Percentiles rank a stretch among this genome's conserved stretches.
phyloP scores from a whole-genome alignment of 2,329 filamentous ascomycete species.

The Beauveria rudraprayagi region DNA sequence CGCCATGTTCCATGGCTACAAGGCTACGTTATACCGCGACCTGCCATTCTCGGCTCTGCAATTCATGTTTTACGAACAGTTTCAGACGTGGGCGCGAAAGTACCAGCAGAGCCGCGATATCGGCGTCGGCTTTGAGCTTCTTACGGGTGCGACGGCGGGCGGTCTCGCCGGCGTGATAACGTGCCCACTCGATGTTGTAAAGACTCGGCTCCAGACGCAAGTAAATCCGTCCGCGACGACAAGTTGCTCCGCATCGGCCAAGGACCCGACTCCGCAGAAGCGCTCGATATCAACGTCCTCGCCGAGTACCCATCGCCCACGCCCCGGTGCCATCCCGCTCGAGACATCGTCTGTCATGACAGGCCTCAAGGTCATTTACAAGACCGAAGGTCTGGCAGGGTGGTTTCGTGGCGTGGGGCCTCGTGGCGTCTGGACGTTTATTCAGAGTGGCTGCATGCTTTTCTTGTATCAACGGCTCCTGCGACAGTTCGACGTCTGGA shows the following conservation, averaged over 20 bases:
- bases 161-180: slow-evolving; percentile 91
- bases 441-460: slow-evolving; percentile 94
- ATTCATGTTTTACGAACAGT: slow-evolving; percentile 97
- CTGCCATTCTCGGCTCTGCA: slow-evolving; percentile 93
- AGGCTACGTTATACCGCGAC: slow-evolving; percentile 88
- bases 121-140: slow-evolving; percentile 72
- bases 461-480: slow-evolving; percentile 88
- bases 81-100: slow-evolving; percentile 69
- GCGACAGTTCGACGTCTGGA: slow-evolving; percentile 58
- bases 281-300: slow-evolving; percentile 83
- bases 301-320: slow-evolving; percentile 72
- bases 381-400: slow-evolving; percentile 76
- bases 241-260: slow-evolving; percentile 18
- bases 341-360: slow-evolving; percentile 85
- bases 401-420: slow-evolving; percentile 95
- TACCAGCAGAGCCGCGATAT: slow-evolving; percentile 79
- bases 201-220: slow-evolving; percentile 93
- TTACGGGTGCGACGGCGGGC: slow-evolving; percentile 83
- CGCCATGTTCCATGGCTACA: slow-evolving; percentile 94
- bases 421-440: slow-evolving; percentile 90
- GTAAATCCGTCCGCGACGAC: slow-evolving; percentile 38
- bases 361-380: slow-evolving; percentile 81
- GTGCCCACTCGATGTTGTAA: slow-evolving; percentile 93
- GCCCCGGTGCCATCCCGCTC: slow-evolving; percentile 69
- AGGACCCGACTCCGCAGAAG: slow-evolving; percentile 43